A percentile compares a stretch with the other conserved stretches of the same genome.
These are phyloP conservation scores for Xylaria castorea DNA, from an alignment of 495 filamentous ascomycete species.

Conservation along the genomic window DNA sequence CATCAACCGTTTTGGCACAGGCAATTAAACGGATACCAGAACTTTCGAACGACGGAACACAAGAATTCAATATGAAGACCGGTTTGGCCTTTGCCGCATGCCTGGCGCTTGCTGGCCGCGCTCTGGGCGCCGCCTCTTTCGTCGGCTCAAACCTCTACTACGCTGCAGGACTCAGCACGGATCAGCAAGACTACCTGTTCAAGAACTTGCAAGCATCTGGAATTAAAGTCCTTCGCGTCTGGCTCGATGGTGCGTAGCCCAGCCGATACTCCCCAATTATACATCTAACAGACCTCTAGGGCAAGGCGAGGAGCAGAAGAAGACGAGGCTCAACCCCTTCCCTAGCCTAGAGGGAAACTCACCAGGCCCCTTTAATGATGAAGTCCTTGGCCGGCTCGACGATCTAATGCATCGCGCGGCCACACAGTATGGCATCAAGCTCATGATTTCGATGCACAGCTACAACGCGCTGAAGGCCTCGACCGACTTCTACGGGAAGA, in stretches of 20 bases:
- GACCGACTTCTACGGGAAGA: constrained; percentile 21
- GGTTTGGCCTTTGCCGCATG: neutral
- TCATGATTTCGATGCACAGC: constrained; percentile 27
- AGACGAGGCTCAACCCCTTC: neutral
- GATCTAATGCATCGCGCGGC: constrained; percentile 26
- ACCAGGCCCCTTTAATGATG: constrained; percentile 17
- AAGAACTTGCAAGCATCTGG: constrained; percentile 16
- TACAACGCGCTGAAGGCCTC: constrained; percentile 23
- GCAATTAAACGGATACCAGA: neutral
- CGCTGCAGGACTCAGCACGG: constrained; percentile 8
- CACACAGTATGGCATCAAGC: constrained; percentile 24
- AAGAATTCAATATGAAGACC: neutral
- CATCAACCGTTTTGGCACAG: neutral
- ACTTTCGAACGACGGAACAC: neutral
- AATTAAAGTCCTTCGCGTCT: constrained; percentile 30
- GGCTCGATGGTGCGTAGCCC: constrained; percentile 19
- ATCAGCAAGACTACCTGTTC: constrained; percentile 19
- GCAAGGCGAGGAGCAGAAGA: neutral
- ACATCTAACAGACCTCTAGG: neutral
- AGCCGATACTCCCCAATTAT: neutral
- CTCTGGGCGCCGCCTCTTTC: constrained; percentile 18
- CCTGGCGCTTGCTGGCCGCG: constrained; percentile 1
- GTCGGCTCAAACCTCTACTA: constrained; percentile 15
- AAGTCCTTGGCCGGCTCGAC: constrained; percentile 20
- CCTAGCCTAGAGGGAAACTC: neutral